Evolutionary conservation across 139 green algal species (phyloP).

Genomic region (Haematococcus lacustris): DNA sequence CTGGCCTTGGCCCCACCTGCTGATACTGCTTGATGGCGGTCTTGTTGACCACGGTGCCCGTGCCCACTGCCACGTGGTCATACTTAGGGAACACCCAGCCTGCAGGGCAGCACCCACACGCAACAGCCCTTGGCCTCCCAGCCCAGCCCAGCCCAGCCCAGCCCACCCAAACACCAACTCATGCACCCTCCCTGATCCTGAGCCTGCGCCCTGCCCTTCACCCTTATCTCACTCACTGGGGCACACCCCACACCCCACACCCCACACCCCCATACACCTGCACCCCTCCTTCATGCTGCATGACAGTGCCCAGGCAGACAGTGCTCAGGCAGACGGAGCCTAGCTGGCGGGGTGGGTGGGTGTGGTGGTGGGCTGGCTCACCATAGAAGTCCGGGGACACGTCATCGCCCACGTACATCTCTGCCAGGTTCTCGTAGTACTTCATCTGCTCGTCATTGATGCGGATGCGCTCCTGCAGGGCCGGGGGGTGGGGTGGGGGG

Average conservation of each 20-base stretch:
- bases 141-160: too few species aligned
- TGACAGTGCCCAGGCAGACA: constrained; percentile 19
- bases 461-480: constrained; percentile 83
- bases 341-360: too few species aligned
- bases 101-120: background rate
- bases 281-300: too few species aligned
- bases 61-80: constrained; percentile 98
- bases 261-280: too few species aligned
- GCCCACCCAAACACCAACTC: background rate
- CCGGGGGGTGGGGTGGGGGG: too few species aligned
- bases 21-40: constrained; percentile 99
- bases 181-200: background rate
- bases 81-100: constrained; percentile 99
- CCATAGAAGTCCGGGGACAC: constrained; percentile 99
- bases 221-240: background rate
- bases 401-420: constrained; percentile 99
- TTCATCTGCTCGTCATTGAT: constrained; percentile 93
- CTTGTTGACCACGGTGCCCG: constrained; percentile 98
- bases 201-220: background rate
- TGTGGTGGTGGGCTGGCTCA: too few species aligned
- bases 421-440: constrained; percentile 98
- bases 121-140: too few species aligned
- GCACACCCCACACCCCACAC: background rate
- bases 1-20: constrained; percentile 37
- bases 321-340: too few species aligned